phyloP scores from a whole-genome alignment of 2,329 filamentous ascomycete species.

The Clonostachys chloroleuca region DNA sequence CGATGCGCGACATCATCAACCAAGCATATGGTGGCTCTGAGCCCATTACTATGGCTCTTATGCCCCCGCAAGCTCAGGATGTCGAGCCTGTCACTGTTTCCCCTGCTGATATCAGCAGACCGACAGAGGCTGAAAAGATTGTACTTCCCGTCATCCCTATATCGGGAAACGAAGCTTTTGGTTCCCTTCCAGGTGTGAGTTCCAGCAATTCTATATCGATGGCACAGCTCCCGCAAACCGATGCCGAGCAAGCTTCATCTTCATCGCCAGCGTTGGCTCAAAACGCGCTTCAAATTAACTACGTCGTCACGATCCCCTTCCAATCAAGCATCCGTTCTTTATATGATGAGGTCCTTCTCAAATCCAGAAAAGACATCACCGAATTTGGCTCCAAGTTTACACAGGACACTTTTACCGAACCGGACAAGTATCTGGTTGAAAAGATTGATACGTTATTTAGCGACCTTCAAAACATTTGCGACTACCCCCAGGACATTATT shows the following conservation, averaged over 20 bases:
- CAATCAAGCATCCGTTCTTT: constrained; percentile 44
- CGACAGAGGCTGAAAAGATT: constrained; percentile 12
- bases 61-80: constrained; percentile 10
- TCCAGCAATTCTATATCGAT: constrained; percentile 15
- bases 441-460: constrained; percentile 48
- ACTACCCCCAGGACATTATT: constrained; percentile 48
- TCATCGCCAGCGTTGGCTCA: neutral
- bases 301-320: constrained; percentile 53
- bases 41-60: constrained; percentile 8
- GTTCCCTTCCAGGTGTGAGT: constrained; percentile 10
- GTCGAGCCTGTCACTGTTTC: constrained; percentile 24
- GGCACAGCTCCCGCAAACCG: constrained; percentile 11
- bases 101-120: constrained; percentile 28
- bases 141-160: constrained; percentile 12
- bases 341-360: constrained; percentile 44
- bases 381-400: constrained; percentile 38
- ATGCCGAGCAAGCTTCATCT: neutral
- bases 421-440: constrained; percentile 29
- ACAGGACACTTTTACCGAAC: constrained; percentile 27
- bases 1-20: constrained; percentile 11
- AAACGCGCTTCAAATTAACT: constrained; percentile 22
- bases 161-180: constrained; percentile 7
- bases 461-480: constrained; percentile 48
- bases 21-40: constrained; percentile 9
- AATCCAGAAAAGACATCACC: constrained; percentile 35